These are phyloP conservation scores for Penicillium freii DNA, from an alignment of 2,329 filamentous ascomycete genomes.

Conservation along the genomic window DNA sequence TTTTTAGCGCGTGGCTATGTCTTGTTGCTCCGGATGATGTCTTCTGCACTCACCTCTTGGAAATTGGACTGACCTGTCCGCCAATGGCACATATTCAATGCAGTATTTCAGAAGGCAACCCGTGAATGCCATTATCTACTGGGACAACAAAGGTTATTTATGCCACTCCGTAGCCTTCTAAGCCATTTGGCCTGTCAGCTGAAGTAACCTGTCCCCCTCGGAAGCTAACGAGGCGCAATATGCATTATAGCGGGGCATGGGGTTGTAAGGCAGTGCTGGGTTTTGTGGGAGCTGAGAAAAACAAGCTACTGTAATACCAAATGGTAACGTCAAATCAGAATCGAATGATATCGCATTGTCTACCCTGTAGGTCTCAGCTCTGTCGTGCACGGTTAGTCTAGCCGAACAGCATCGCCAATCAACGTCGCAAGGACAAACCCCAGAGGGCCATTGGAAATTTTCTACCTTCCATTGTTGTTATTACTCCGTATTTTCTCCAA, in stretches of 20 bases:
- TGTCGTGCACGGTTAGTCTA: constrained; percentile 8
- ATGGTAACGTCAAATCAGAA: constrained; percentile 2
- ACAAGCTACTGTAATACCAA: not conserved
- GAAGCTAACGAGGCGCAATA: not conserved
- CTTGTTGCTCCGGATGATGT: not conserved
- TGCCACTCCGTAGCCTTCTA: not conserved
- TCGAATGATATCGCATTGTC: not conserved
- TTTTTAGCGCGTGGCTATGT: not conserved
- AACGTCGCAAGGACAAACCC: constrained; percentile 1
- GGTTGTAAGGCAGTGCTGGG: not conserved
- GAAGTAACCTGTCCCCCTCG: not conserved
- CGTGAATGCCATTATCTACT: not conserved
- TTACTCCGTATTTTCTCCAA: not conserved
- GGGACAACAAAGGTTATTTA: not conserved
- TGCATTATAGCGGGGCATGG: constrained; percentile 1
- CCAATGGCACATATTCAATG: not conserved
- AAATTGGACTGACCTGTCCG: not conserved
- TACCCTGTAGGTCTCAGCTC: constrained; percentile 5
- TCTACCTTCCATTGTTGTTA: not conserved
- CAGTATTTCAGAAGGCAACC: not conserved
- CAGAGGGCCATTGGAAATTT: not conserved
- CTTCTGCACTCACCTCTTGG: not conserved
- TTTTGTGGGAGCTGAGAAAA: constrained; percentile 8
- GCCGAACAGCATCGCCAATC: constrained; percentile 16
- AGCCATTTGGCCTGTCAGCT: not conserved